Evolutionary conservation across 2,329 filamentous ascomycete species (phyloP), one percentile per base, ranked within the genome.

Genomic region (Hyphodiscus sp.): DNA sequence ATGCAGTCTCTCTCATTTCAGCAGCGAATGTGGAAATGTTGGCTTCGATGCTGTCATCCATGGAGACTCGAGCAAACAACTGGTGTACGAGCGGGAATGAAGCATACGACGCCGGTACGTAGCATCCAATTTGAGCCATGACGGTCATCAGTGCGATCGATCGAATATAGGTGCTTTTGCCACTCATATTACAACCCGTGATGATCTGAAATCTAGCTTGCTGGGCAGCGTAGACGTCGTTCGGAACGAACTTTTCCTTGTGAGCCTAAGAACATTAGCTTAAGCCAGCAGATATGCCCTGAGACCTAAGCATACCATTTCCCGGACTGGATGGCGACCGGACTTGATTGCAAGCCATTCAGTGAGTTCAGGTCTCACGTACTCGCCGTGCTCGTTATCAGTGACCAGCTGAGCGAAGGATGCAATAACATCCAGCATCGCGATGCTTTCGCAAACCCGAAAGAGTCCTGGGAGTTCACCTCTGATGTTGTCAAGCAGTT

Each of bases 171-270:
- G 91, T 99, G 59, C 88, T 95, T 69, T 97, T 99, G 0, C 91
- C 94, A 62, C 90, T 95, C 94, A 99, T 99, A 63, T 99, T 99
- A 68, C 89, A 95, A 2, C 94, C 92, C 0, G 92, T 97, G 58
- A 99, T 85, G 57, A 97, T 87, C 60, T 97, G 91, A 64, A 96
- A 95, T 1, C 91, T 83, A 38, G 84, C 83, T 56, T 92, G 84
- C 33, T 86, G 79, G 0, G 85, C 87, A 2, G 89, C 86, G 63
- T 91, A 97, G 26, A 91, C 88, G 64, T 97, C 91, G 59, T 97
- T 97, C 0, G 94, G 88, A 2, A 97, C 76, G 65, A 88, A 95
- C 20, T 80, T 82, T 45, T 78, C 79, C 0, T 74, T 72, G 59
- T 89, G 82, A 1, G 85, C 80, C 74, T 81, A 48, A 6, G 6